Evolutionary conservation across 176 grass and related monocot genomes (phyloP).

Genomic region (Zea mays): Zm-B73-REFERENCE-NAM-5.0 NC_050100.1:159135001-159135500

Average conservation of each 20-base stretch:
- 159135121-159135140: constrained; percentile 76
- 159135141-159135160: constrained; percentile 79
- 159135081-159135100: constrained; percentile 62
- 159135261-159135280: no score
- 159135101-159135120: constrained; percentile 62
- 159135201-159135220: constrained; percentile 18
- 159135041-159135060: constrained; percentile 94
- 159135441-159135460: no score
- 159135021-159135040: constrained; percentile 79
- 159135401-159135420: no score
- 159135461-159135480: no score
- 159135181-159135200: constrained; percentile 39
- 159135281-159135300: no score
- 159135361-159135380: no score
- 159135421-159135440: no score
- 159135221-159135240: constrained; percentile 15
- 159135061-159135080: constrained; percentile 86
- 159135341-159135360: no score
- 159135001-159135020: constrained; percentile 86
- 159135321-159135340: no score
- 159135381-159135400: no score
- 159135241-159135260: background rate
- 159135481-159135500: no score
- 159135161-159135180: constrained; percentile 83
- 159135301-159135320: no score